These are phyloP conservation scores for Rhodomyrtus tomentosa DNA, from an alignment of 345 rosid species.

Conservation along the genomic window DNA sequence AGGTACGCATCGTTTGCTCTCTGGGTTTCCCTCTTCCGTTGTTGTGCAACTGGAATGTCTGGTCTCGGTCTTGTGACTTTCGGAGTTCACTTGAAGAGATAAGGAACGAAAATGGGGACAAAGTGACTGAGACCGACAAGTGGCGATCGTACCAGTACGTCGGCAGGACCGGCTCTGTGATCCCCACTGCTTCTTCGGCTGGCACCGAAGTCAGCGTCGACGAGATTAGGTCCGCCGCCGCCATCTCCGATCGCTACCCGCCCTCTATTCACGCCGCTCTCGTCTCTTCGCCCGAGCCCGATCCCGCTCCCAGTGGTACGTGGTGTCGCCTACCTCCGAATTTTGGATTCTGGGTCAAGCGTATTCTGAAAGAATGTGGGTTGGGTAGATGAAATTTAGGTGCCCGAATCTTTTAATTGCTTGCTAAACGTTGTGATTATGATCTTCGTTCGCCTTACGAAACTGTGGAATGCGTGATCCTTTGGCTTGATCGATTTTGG, in stretches of 20 bases:
- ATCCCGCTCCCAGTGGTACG: conserved; percentile 31
- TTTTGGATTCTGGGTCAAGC: background rate
- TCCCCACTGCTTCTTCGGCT: conserved; percentile 53
- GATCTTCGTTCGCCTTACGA: background rate
- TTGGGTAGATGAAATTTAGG: background rate
- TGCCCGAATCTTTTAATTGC: background rate
- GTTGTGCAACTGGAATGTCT: background rate
- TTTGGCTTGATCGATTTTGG: background rate
- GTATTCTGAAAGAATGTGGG: background rate
- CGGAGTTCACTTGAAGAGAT: conserved; percentile 14
- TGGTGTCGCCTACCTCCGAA: background rate
- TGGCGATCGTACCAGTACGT: conserved; percentile 73
- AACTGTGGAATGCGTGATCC: background rate
- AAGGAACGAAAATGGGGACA: conserved; percentile 23
- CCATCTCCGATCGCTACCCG: conserved; percentile 46
- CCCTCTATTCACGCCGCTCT: conserved; percentile 67
- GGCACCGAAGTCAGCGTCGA: conserved; percentile 77
- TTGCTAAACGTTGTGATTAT: background rate
- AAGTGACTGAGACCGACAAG: conserved; percentile 35
- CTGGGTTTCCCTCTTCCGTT: background rate
- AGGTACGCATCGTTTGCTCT: conserved; percentile 18
- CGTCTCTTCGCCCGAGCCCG: conserved; percentile 52
- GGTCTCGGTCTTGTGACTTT: background rate
- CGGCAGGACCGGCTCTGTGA: conserved; percentile 51
- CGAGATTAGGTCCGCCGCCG: conserved; percentile 73